Conservation (phyloP, 2,329 filamentous ascomycete species). For the Huntiella decipiens region DNA sequence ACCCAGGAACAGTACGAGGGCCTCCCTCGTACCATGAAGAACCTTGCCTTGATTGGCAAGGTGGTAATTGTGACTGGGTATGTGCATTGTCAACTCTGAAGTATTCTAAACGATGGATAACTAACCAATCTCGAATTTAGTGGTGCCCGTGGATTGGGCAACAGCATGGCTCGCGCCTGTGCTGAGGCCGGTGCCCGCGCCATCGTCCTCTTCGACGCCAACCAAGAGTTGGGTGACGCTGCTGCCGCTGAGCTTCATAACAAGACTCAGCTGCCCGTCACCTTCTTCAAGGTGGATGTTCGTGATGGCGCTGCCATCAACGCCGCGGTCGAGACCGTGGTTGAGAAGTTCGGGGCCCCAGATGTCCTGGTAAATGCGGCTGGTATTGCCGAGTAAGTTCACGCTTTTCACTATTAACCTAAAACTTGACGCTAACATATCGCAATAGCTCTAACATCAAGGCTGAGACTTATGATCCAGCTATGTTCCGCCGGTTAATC, state of each 20-base stretch:
- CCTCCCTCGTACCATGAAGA: slow-evolving; percentile 47
- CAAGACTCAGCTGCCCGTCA: slow-evolving; percentile 53
- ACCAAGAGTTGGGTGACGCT: slow-evolving; percentile 54
- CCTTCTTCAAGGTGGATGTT: slow-evolving; percentile 64
- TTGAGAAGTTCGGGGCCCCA: slow-evolving; percentile 46
- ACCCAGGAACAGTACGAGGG: slow-evolving; percentile 32
- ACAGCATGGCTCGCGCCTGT: slow-evolving; percentile 61
- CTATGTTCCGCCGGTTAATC: slow-evolving; percentile 60
- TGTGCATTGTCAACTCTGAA: slow-evolving; percentile 14
- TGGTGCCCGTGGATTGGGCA: slow-evolving; percentile 58
- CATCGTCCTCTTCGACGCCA: slow-evolving; percentile 57
- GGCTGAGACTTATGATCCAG: slow-evolving; percentile 55
- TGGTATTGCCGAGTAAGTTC: slow-evolving; percentile 46
- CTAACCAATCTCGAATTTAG: slow-evolving; percentile 19
- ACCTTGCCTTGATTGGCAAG: slow-evolving; percentile 51
- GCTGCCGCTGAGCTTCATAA: slow-evolving; percentile 50
- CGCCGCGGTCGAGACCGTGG: slow-evolving; percentile 46
- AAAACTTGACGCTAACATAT: slow-evolving; percentile 7
- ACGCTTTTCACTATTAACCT: slow-evolving; percentile 19
- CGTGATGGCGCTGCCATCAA: slow-evolving; percentile 52
- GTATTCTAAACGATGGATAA: not conserved
- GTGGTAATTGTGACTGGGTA: slow-evolving; percentile 55
- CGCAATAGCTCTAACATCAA: slow-evolving; percentile 49
- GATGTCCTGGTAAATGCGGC: slow-evolving; percentile 66
- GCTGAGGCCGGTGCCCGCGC: slow-evolving; percentile 58